Base-by-base conservation (phyloP, 2,329 filamentous ascomycete species). In the Annulohypoxylon truncatum region DNA sequence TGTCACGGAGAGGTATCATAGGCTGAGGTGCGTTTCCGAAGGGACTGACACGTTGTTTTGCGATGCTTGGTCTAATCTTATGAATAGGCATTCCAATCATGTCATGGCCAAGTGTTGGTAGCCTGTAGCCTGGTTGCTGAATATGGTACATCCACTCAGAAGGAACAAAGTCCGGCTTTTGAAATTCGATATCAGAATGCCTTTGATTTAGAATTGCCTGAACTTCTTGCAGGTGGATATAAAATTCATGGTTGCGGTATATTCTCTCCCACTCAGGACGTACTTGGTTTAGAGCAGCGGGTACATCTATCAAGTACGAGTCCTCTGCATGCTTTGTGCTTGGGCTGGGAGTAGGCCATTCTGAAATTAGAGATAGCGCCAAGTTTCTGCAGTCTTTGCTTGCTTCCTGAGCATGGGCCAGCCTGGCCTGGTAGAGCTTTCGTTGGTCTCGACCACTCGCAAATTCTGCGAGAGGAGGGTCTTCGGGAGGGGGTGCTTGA, bases 241-340 rank as follows among this genome's bases (percentile, higher is more conserved):
- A 80, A 0, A 88, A 76, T 26, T 84, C 77, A 8, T 78, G 64
- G 46, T 89, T 89, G 4, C 80, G 77, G n/a, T 78, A 81, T 0
- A 86, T 69, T 0, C 82, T 79, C 3, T 74, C 66, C 85, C 85
- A 89, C 53, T 86, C 82, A 0, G 79, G 78, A 0, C 70, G 66
- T 12, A 88, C 72, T 0, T 73, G 69, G 0, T 76, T 68, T 1
- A 86, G 35, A 2, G 83, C 84, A 9, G 74, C 64, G 0, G 65
- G 35, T 5, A 78, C 20, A 63, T 85, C 72, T 0, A 88, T 26
- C 2, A 80, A 48, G 2, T 78, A 71, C 1, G 60, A 55, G 2
- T 64, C 66, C 1, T 65, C 51, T 6, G 83, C 72, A 0, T 71
- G 68, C 0, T 72, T 65, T 0, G 78, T 15, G 0, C 72, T 74